Base-by-base conservation (phyloP, 1,139 yeast species). In the Diutina rugosa region DNA sequence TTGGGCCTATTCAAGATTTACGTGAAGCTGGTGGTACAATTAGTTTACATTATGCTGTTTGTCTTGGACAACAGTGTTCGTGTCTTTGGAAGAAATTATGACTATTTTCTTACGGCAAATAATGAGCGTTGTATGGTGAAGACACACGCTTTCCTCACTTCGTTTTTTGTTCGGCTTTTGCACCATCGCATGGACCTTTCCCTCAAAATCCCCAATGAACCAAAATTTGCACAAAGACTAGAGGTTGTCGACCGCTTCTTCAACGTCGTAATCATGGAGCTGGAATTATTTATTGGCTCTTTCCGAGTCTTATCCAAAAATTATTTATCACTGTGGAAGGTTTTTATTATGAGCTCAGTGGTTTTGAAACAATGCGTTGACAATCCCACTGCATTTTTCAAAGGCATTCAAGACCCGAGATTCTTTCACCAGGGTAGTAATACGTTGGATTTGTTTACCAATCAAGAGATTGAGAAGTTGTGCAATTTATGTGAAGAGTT, bases 211-310 rank as follows among this genome's bases (percentile, higher is more conserved):
- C 29, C 46, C 12, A 52, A 55, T 53, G 67, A 69, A 58, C 66
- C 70, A 48, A 57, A 64, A 52, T 56, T 63, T 28, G 61, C 63
- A 29, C 64, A 64, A 44, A 63, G 78, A 44, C 62, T 72, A n/a
- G 72, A 72, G 47, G 72, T 71, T 2, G 66, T 72, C 18, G 74
- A 74, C 58, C 63, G 62, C 16, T 64, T 76, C 51, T 74, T 74
- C 58, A 66, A 65, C n/a, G 64, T 72, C 57, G 69, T 72, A 6
- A 62, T 76, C 32, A 61, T 69, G 3, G 79, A 76, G 59, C 74
- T 79, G 1, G 80, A 76, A 58, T 64, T 75, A 18, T 76, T 76
- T 62, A 78, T 76, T 47, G 80, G 80, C 1, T 71, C 72, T 59
- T 75, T 76, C 65, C 60, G 76, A 30, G 70, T 69, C 51, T 66